Percentiles rank a stretch among this genome's conserved stretches.
These are phyloP conservation scores for Metschnikowia corniflorae DNA, from an alignment of 805 yeast genomes.

Conservation along the genomic window DNA sequence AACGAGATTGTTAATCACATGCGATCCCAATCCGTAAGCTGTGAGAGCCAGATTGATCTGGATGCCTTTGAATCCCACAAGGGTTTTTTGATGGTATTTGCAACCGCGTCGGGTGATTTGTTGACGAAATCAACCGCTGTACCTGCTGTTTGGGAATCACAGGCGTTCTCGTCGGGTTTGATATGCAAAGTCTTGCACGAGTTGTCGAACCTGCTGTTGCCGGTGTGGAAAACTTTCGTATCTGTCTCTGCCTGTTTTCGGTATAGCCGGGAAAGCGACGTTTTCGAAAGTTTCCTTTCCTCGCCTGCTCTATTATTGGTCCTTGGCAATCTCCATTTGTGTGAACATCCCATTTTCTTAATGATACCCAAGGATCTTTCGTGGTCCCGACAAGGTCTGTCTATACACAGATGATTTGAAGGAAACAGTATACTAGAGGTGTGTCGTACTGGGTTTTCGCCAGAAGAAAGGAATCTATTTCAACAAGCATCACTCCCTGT, in stretches of 20 bases:
- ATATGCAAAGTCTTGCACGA: constrained; percentile 26
- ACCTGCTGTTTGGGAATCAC: constrained; percentile 4
- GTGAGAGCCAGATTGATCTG: constrained; percentile 37
- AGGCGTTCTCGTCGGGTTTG: constrained; percentile 4
- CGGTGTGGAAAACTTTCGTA: constrained; percentile 25
- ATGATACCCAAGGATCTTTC: too few relatives aligned
- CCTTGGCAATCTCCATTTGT: too few relatives aligned
- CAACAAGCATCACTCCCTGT: too few relatives aligned
- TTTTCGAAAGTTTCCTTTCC: too few relatives aligned
- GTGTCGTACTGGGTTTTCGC: too few relatives aligned
- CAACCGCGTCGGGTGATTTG: constrained; percentile 11
- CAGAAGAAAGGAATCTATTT: too few relatives aligned
- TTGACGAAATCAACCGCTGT: constrained; percentile 8
- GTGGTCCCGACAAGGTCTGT: too few relatives aligned
- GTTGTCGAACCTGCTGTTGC: constrained; percentile 27
- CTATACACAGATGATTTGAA: too few relatives aligned
- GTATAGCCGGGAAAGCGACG: too few relatives aligned
- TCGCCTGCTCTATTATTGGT: too few relatives aligned
- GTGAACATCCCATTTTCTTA: too few relatives aligned
- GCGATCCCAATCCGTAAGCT: constrained; percentile 46
- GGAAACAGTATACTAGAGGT: too few relatives aligned
- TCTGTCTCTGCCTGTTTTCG: constrained; percentile 7
- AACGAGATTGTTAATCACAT: constrained; percentile 48
- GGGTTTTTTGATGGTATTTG: constrained; percentile 20
- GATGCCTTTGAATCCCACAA: constrained; percentile 21